Percentiles rank a stretch among this genome's conserved stretches.
These are phyloP conservation scores for Zoysia pacifica DNA, from an alignment of 176 grass and related monocot species.

Conservation along the genomic window DNA sequence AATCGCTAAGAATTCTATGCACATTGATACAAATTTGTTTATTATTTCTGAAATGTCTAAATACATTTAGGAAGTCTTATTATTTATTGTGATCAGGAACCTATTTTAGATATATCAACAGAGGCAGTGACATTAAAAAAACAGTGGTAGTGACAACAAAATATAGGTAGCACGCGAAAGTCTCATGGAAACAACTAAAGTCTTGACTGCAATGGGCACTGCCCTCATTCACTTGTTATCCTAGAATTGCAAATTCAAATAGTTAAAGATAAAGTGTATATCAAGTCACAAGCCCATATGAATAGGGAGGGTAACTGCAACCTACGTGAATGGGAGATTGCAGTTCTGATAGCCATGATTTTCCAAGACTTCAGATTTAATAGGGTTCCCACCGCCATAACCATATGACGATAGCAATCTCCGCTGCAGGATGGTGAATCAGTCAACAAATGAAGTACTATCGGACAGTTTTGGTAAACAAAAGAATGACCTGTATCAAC, in stretches of 20 bases:
- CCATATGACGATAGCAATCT: conserved; percentile 53
- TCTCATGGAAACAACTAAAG: conserved; percentile 41
- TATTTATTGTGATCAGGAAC: too few species aligned
- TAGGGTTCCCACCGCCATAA: conserved; percentile 37
- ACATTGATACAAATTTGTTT: too few species aligned
- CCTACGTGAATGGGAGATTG: conserved; percentile 60
- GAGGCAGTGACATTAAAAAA: too few species aligned
- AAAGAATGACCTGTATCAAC: not conserved
- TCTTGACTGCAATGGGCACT: not conserved
- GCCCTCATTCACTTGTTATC: conserved; percentile 56
- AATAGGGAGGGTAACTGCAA: not conserved
- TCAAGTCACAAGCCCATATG: not conserved
- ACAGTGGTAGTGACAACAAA: too few species aligned
- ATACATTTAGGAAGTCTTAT: too few species aligned
- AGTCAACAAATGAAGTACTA: not conserved
- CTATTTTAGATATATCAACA: too few species aligned
- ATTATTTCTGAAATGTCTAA: too few species aligned
- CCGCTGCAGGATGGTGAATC: conserved; percentile 43
- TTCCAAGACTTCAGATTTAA: conserved; percentile 50
- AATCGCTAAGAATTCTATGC: too few species aligned
- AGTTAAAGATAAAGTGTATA: not conserved
- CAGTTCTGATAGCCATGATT: conserved; percentile 50
- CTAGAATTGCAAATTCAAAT: conserved; percentile 26
- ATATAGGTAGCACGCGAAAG: conserved; percentile 23
- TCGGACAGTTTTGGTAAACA: not conserved